Evolutionary conservation across 192 early-diverging fungal genomes (phyloP).

Genomic region (Podila minutissima): DNA sequence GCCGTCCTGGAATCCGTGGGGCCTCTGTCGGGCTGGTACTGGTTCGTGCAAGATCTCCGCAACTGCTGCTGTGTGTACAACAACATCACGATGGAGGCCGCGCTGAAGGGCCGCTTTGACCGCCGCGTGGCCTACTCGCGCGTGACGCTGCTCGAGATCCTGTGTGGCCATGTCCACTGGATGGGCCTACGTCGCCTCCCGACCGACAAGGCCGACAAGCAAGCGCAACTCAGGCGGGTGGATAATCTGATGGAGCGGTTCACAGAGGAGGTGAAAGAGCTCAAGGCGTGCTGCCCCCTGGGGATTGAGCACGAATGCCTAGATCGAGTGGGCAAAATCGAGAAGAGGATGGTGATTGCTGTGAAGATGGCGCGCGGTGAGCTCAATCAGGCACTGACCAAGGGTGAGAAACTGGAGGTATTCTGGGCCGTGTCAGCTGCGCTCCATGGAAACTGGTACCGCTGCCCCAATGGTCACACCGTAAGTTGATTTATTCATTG

Average conservation of each 20-base stretch:
- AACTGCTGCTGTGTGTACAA: conserved; percentile 6
- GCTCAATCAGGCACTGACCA: conserved; percentile 15
- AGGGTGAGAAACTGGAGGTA: conserved; percentile 39
- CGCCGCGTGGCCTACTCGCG: conserved; percentile 14
- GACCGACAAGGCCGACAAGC: neutral
- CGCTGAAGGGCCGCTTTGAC: conserved; percentile 3
- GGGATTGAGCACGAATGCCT: conserved; percentile 14
- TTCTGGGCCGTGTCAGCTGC: conserved; percentile 41
- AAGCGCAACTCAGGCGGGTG: neutral
- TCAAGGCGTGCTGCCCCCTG: conserved; percentile 3
- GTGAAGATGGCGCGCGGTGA: conserved; percentile 1
- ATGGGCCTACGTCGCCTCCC: conserved; percentile 4
- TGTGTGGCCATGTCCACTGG: neutral
- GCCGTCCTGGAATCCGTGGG: conserved; percentile 8
- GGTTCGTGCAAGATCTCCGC: conserved; percentile 38
- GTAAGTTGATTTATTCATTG: conserved; percentile 14
- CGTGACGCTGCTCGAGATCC: conserved; percentile 1
- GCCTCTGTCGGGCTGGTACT: conserved; percentile 31
- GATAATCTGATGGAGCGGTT: neutral
- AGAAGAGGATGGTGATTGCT: conserved; percentile 23
- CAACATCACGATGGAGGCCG: neutral
- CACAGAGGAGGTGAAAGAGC: neutral
- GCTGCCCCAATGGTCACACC: conserved; percentile 54
- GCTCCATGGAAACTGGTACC: conserved; percentile 50
- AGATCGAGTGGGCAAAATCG: conserved; percentile 4